These are phyloP conservation scores for Coniella lustricola DNA, from an alignment of 2,329 filamentous ascomycete genomes.

Conservation along the genomic window DNA sequence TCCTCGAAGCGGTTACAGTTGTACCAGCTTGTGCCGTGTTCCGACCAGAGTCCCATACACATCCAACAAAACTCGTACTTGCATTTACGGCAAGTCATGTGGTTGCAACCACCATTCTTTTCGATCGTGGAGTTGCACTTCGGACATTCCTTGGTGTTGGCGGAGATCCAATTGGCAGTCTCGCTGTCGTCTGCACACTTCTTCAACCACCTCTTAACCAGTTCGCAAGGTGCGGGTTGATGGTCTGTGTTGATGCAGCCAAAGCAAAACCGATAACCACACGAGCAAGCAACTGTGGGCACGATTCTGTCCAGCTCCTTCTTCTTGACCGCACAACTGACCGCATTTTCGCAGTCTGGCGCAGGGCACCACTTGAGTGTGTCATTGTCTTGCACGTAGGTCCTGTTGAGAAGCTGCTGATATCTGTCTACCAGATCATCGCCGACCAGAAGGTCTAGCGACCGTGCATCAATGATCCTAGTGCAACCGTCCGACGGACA, in stretches of 20 bases:
- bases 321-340: slow-evolving; percentile 83
- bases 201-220: slow-evolving; percentile 94
- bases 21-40: slow-evolving; percentile 99
- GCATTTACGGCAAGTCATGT: slow-evolving; percentile 96
- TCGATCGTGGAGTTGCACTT: slow-evolving; percentile 96
- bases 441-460: slow-evolving; percentile 68
- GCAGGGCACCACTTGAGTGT: slow-evolving; percentile 96
- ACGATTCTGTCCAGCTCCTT: slow-evolving; percentile 80
- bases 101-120: slow-evolving; percentile 97
- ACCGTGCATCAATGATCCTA: slow-evolving; percentile 84
- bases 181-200: slow-evolving; percentile 98
- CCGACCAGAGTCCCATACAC: slow-evolving; percentile 98
- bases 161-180: slow-evolving; percentile 98
- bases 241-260: slow-evolving; percentile 87
- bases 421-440: slow-evolving; percentile 58
- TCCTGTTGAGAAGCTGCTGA: slow-evolving; percentile 77
- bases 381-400: slow-evolving; percentile 95
- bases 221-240: slow-evolving; percentile 81
- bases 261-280: slow-evolving; percentile 88
- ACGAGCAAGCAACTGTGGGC: slow-evolving; percentile 80
- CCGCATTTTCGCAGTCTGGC: slow-evolving; percentile 89
- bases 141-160: slow-evolving; percentile 96
- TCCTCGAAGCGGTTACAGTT: slow-evolving; percentile 98
- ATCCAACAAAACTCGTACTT: slow-evolving; percentile 99
- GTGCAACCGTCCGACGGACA: slow-evolving; percentile 85